Evolutionary conservation across 345 rosid species (phyloP), one percentile per base, ranked within the genome.

Genomic region (Euphorbia lathyris): DNA sequence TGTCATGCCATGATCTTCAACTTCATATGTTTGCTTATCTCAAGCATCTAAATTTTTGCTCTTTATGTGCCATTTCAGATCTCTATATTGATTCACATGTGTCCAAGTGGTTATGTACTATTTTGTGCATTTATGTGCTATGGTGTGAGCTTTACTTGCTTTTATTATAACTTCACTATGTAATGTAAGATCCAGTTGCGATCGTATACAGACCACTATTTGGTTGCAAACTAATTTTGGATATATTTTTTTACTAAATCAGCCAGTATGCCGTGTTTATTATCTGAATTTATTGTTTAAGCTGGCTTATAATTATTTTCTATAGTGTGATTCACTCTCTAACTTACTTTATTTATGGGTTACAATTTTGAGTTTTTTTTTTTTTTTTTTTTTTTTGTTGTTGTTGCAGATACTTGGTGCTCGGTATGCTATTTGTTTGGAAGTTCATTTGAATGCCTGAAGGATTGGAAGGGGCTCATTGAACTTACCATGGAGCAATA

Each of bases 401-500:
- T n/a, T n/a, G n/a, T n/a, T 14, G 3, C 14, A 32, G 60, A 22
- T 36, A 60, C 57, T 69, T 67, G 22, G 55, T 36, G 60, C 57
- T 69, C 63, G 22, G 55, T 63, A 27, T 40, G 22, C 57, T 7
- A 43, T 7, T 69, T 65, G 50, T 19, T 7, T 58, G 23, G 58
- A 65, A 45, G 27, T 32, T 10, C 3, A 26, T 32, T 45, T 56
- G 22, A 71, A 61, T 38, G 38, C 40, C 27, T 4, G 12, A 0
- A 51, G 65, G 64, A 32, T 42, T 64, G 19, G 58, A 20, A 23
- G 2, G 66, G 57, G 55, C 13, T 32, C 30, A 9, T 71, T 61
- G 48, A 40, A 45, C 23, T 58, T 48, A n/a, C 23, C 48, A 95
- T 90, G 97, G 99, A 92, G 83, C 86, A 95, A 71, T 95, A 95